Evolutionary conservation across 2,329 filamentous ascomycete species (phyloP).

Genomic region (Xylaria digitata): DNA sequence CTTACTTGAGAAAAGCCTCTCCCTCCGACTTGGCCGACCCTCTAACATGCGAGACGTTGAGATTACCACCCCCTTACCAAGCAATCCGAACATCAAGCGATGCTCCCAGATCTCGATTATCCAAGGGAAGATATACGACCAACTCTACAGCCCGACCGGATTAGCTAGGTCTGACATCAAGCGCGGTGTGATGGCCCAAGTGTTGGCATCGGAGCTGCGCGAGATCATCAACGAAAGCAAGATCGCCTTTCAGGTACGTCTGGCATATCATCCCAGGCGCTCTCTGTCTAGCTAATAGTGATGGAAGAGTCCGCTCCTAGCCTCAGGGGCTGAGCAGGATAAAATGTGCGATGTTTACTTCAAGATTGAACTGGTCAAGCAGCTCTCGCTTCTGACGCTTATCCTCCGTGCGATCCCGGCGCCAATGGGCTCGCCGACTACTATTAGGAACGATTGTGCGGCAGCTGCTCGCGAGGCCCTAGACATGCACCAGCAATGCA

Average conservation of each 20-base stretch:
- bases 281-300: not conserved
- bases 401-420: slow-evolving; percentile 49
- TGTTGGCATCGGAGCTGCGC: slow-evolving; percentile 41
- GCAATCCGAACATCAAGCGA: slow-evolving; percentile 37
- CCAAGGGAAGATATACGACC: slow-evolving; percentile 51
- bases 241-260: slow-evolving; percentile 11
- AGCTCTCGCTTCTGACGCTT: slow-evolving; percentile 51
- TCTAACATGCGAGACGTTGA: slow-evolving; percentile 52
- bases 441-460: slow-evolving; percentile 48
- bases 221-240: slow-evolving; percentile 38
- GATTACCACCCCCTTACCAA: slow-evolving; percentile 41
- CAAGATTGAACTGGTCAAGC: slow-evolving; percentile 51
- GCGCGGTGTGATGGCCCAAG: slow-evolving; percentile 37
- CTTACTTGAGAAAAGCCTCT: slow-evolving; percentile 52
- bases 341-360: slow-evolving; percentile 49
- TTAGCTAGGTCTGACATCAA: slow-evolving; percentile 35
- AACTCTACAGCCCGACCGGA: slow-evolving; percentile 49
- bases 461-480: slow-evolving; percentile 50
- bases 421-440: slow-evolving; percentile 33
- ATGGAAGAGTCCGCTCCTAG: slow-evolving; percentile 10
- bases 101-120: slow-evolving; percentile 42
- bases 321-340: slow-evolving; percentile 33
- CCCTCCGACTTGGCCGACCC: slow-evolving; percentile 51
- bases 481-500: slow-evolving; percentile 52
- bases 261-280: slow-evolving; percentile 2